Conservation (phyloP, 495 filamentous ascomycete species). For the Aspergillus mulundensis region DNA sequence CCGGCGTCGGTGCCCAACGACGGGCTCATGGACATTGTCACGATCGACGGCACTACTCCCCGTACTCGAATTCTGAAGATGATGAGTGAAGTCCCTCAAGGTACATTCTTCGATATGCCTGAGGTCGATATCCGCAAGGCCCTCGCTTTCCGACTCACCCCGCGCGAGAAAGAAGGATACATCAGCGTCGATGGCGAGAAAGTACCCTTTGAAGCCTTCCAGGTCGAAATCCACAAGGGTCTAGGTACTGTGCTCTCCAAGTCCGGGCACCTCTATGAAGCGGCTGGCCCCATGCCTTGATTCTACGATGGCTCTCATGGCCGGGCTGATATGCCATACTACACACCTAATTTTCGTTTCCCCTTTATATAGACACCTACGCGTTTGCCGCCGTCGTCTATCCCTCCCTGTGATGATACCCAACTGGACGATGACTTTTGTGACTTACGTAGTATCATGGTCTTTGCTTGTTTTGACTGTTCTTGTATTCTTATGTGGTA, state of each 20-base stretch:
- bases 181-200: slow-evolving; percentile 94
- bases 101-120: slow-evolving; percentile 71
- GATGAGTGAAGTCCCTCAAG: slow-evolving; percentile 64
- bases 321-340: background rate
- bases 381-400: slow-evolving; percentile 4
- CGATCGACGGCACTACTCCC: slow-evolving; percentile 69
- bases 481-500: slow-evolving; percentile 14
- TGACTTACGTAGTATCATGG: slow-evolving; percentile 14
- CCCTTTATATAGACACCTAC: slow-evolving; percentile 7
- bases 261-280: slow-evolving; percentile 67
- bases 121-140: slow-evolving; percentile 80
- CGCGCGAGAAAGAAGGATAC: slow-evolving; percentile 66
- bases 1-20: slow-evolving; percentile 78
- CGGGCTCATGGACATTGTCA: slow-evolving; percentile 80
- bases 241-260: slow-evolving; percentile 81
- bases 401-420: slow-evolving; percentile 37
- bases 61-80: slow-evolving; percentile 59
- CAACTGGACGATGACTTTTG: slow-evolving; percentile 26
- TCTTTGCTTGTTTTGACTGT: slow-evolving; percentile 2
- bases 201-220: slow-evolving; percentile 80
- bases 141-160: slow-evolving; percentile 74
- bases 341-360: slow-evolving; percentile 2
- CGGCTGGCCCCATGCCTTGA: slow-evolving; percentile 47
- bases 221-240: slow-evolving; percentile 82
- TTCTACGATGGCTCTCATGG: background rate